These are phyloP conservation scores for Penicillium sp. DNA, from an alignment of 2,329 filamentous ascomycete species.

Conservation along the genomic window DNA sequence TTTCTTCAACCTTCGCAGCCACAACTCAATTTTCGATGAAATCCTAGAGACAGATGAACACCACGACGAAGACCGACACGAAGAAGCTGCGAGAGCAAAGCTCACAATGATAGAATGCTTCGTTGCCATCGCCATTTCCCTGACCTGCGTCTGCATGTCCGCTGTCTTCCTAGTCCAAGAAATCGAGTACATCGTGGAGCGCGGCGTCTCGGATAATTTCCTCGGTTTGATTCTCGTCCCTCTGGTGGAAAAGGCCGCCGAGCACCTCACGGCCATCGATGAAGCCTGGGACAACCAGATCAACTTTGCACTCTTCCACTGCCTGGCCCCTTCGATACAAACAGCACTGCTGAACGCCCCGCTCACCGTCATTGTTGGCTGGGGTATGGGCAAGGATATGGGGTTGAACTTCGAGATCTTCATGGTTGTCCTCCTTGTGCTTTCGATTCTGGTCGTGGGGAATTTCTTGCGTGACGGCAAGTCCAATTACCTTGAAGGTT, in stretches of 20 bases:
- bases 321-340: constrained; percentile 82
- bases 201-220: constrained; percentile 56
- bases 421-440: constrained; percentile 75
- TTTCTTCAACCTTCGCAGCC: constrained; percentile 71
- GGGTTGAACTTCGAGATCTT: constrained; percentile 84
- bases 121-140: constrained; percentile 60
- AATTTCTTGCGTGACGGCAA: constrained; percentile 85
- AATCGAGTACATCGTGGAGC: constrained; percentile 62
- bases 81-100: constrained; percentile 61
- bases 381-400: constrained; percentile 69
- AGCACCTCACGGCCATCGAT: constrained; percentile 79
- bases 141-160: constrained; percentile 69
- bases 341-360: constrained; percentile 87
- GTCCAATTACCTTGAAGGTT: constrained; percentile 86
- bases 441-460: constrained; percentile 81
- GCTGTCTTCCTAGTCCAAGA: constrained; percentile 71
- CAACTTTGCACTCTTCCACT: constrained; percentile 81
- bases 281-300: constrained; percentile 70
- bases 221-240: constrained; percentile 72
- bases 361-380: constrained; percentile 77
- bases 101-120: constrained; percentile 72
- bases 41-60: constrained; percentile 70
- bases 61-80: constrained; percentile 61
- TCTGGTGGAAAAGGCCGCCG: constrained; percentile 80
- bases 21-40: constrained; percentile 73